Conservation (phyloP, 2,329 filamentous ascomycete genomes). For the Fusarium sublunatum region DNA sequence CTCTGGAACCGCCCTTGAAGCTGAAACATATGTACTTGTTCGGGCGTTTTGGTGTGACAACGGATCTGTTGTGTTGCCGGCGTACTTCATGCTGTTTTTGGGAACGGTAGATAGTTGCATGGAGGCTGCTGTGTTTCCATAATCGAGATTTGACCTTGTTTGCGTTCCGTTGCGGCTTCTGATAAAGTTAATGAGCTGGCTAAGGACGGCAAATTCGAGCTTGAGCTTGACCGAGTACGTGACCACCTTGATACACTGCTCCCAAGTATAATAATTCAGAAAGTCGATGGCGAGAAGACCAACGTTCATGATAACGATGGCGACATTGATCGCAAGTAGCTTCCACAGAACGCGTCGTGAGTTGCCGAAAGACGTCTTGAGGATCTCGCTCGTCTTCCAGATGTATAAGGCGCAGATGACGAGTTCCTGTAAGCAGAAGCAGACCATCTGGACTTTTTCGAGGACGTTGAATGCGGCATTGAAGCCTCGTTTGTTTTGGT, state of each 20-base stretch:
- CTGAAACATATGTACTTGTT: slow-evolving; percentile 7
- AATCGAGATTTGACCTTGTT: not conserved
- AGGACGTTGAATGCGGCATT: slow-evolving; percentile 48
- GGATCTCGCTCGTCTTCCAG: slow-evolving; percentile 28
- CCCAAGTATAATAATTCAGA: slow-evolving; percentile 47
- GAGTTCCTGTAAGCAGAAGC: slow-evolving; percentile 24
- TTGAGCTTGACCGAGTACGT: slow-evolving; percentile 54
- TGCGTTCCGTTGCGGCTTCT: slow-evolving; percentile 30
- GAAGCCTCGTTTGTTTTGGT: slow-evolving; percentile 5
- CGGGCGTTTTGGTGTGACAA: not conserved
- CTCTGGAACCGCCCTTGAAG: not conserved
- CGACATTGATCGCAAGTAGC: slow-evolving; percentile 52
- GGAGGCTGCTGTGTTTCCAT: not conserved
- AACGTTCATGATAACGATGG: slow-evolving; percentile 58
- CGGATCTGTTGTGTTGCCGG: not conserved
- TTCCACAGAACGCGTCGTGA: slow-evolving; percentile 26
- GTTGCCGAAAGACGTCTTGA: slow-evolving; percentile 27
- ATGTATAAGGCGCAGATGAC: slow-evolving; percentile 24
- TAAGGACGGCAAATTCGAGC: slow-evolving; percentile 52
- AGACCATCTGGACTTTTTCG: slow-evolving; percentile 24
- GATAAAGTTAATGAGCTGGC: slow-evolving; percentile 51
- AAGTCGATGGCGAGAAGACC: slow-evolving; percentile 50
- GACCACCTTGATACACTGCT: slow-evolving; percentile 51
- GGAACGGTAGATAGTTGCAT: slow-evolving; percentile 21
- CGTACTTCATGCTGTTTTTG: not conserved